Percentiles rank a stretch among this genome's conserved stretches.
These are phyloP conservation scores for Verruconis gallopava DNA, from an alignment of 2,329 filamentous ascomycete genomes.

Conservation along the genomic window DNA sequence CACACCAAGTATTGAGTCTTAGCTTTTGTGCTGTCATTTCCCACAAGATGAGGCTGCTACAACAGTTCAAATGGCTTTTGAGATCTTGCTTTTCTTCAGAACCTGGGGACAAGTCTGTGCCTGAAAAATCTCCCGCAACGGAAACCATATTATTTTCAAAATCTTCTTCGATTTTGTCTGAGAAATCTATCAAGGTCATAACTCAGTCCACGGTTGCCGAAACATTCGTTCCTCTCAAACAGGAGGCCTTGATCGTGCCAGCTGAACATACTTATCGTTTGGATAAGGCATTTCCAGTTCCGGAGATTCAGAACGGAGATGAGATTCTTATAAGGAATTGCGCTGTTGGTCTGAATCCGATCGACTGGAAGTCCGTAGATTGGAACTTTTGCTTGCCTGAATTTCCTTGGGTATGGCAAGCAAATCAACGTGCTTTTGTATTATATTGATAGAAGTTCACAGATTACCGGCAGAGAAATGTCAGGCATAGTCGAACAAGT, in stretches of 20 bases:
- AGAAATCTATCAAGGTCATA: too few relatives aligned
- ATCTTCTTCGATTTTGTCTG: too few relatives aligned
- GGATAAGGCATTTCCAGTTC: background rate
- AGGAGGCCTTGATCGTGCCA: slow-evolving; percentile 10
- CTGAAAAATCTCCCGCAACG: too few relatives aligned
- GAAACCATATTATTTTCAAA: too few relatives aligned
- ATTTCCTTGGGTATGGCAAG: slow-evolving; percentile 19
- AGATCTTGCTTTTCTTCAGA: too few relatives aligned
- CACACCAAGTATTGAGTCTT: too few relatives aligned
- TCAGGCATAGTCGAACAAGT: slow-evolving; percentile 19
- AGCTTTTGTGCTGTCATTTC: too few relatives aligned
- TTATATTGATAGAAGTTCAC: background rate
- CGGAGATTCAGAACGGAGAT: slow-evolving; percentile 14
- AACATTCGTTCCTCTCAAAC: too few relatives aligned
- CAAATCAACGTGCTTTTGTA: background rate
- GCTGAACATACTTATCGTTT: slow-evolving; percentile 6
- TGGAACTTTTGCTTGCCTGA: slow-evolving; percentile 31
- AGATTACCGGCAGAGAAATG: slow-evolving; percentile 22
- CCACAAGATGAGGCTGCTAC: too few relatives aligned
- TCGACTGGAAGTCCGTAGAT: slow-evolving; percentile 30
- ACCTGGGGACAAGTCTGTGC: too few relatives aligned
- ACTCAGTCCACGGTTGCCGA: too few relatives aligned
- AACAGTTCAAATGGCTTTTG: too few relatives aligned
- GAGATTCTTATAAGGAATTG: slow-evolving; percentile 25
- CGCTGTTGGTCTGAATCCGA: slow-evolving; percentile 28